These are phyloP conservation scores for Fusarium haematococcum DNA, from an alignment of 2,329 filamentous ascomycete species.

Conservation along the genomic window DNA sequence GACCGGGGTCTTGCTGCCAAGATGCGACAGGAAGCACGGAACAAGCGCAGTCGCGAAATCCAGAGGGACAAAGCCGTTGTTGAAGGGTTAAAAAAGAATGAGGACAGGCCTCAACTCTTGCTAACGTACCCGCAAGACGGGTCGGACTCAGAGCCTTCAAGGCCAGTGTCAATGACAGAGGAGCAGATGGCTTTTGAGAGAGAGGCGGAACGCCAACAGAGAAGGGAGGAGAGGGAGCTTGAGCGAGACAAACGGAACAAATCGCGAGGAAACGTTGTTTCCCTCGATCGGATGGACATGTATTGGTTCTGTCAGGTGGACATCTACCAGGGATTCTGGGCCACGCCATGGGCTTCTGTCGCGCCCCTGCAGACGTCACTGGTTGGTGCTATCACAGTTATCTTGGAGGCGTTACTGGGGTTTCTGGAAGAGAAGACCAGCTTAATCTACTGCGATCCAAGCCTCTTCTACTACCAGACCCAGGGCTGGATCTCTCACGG, in stretches of 20 bases:
- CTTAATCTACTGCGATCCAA: not conserved
- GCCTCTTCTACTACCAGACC: not conserved
- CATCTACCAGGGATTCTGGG: not conserved
- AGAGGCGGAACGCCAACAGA: not conserved
- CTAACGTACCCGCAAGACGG: not conserved
- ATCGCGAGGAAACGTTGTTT: not conserved
- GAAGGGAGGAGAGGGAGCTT: not conserved
- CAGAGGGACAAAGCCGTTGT: not conserved
- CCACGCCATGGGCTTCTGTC: not conserved
- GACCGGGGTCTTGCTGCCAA: not conserved
- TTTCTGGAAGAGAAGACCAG: not conserved
- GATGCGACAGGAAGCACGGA: not conserved
- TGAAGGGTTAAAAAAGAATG: not conserved
- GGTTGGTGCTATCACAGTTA: not conserved
- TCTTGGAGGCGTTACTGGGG: not conserved
- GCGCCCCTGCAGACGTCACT: not conserved
- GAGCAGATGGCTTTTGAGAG: not conserved
- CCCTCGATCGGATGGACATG: not conserved
- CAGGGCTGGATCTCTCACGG: not conserved
- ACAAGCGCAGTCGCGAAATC: not conserved
- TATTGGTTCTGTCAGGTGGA: not conserved
- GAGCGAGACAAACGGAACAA: not conserved
- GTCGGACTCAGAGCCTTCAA: not conserved
- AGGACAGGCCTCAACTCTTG: not conserved
- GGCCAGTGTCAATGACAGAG: not conserved